phyloP scores from a whole-genome alignment of 106 monocot species.

The Platanthera guangdongensis region DNA sequence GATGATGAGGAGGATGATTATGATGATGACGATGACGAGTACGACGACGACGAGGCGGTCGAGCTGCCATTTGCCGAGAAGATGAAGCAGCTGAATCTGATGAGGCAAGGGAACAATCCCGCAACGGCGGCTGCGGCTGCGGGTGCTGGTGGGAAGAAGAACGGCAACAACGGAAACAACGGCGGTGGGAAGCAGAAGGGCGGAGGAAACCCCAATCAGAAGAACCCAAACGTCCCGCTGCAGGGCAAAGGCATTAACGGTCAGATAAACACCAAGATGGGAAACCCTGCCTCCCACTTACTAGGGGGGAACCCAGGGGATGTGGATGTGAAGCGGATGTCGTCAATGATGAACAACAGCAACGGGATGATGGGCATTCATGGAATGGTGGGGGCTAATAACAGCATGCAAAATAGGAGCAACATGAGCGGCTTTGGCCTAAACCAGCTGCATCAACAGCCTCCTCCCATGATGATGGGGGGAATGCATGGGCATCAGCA shows the following conservation, averaged over 20 bases:
- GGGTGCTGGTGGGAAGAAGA: neutral
- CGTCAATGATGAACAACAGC: slow-evolving; percentile 16
- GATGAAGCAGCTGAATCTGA: slow-evolving; percentile 20
- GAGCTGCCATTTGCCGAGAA: slow-evolving; percentile 35
- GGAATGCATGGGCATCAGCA: slow-evolving; percentile 28
- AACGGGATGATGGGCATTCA: slow-evolving; percentile 35
- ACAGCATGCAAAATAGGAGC: slow-evolving; percentile 1
- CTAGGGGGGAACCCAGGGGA: slow-evolving; percentile 1
- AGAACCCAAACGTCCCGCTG: slow-evolving; percentile 18
- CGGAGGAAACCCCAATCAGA: slow-evolving; percentile 24
- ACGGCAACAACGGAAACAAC: slow-evolving; percentile 2
- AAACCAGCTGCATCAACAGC: slow-evolving; percentile 8
- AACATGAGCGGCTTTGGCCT: neutral
- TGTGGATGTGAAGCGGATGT: slow-evolving; percentile 7
- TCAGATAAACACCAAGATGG: slow-evolving; percentile 20
- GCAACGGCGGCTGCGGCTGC: neutral
- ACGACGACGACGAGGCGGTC: slow-evolving; percentile 20
- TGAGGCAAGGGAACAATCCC: slow-evolving; percentile 16
- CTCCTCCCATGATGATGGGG: slow-evolving; percentile 41
- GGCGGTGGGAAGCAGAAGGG: slow-evolving; percentile 4
- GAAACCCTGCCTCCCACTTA: slow-evolving; percentile 10
- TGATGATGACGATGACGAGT: slow-evolving; percentile 33
- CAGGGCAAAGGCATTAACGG: slow-evolving; percentile 2
- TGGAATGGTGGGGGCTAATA: neutral
- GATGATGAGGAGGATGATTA: slow-evolving; percentile 9